Conservation (phyloP, 176 grass and related monocot genomes). For the Triticum dicoccoides region DNA sequence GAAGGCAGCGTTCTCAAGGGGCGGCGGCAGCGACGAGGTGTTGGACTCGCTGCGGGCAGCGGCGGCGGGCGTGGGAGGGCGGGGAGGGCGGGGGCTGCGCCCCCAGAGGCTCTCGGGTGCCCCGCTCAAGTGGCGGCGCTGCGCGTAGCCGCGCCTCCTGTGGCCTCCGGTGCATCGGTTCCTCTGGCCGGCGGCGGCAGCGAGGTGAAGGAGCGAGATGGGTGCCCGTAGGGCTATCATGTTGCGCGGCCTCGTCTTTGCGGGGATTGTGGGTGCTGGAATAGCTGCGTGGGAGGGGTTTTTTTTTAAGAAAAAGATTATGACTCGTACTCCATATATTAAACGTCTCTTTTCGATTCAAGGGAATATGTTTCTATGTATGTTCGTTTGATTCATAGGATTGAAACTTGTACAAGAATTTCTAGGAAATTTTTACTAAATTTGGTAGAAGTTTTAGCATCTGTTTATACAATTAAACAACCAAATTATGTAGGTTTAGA, state of each 20-base stretch:
- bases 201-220: slow-evolving; percentile 29
- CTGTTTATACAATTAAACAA: no score
- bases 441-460: no score
- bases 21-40: slow-evolving; percentile 46
- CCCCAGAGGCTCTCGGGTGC: slow-evolving; percentile 57
- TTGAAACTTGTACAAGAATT: no score
- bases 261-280: background rate
- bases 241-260: background rate
- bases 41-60: slow-evolving; percentile 18
- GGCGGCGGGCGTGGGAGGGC: background rate
- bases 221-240: slow-evolving; percentile 31
- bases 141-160: slow-evolving; percentile 42
- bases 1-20: slow-evolving; percentile 67
- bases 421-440: no score
- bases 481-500: no score
- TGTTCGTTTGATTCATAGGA: no score
- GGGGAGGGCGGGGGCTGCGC: slow-evolving; percentile 11
- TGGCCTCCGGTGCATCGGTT: slow-evolving; percentile 38
- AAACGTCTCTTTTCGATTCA: no score
- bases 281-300: no score
- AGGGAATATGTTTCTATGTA: no score
- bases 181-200: slow-evolving; percentile 22
- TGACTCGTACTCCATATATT: no score
- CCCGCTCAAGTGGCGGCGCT: slow-evolving; percentile 61
- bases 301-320: no score